Evolutionary conservation across 2,329 filamentous ascomycete genomes (phyloP), one percentile per base, ranked within the genome.

Genomic region (Fusarium buxicola): DNA sequence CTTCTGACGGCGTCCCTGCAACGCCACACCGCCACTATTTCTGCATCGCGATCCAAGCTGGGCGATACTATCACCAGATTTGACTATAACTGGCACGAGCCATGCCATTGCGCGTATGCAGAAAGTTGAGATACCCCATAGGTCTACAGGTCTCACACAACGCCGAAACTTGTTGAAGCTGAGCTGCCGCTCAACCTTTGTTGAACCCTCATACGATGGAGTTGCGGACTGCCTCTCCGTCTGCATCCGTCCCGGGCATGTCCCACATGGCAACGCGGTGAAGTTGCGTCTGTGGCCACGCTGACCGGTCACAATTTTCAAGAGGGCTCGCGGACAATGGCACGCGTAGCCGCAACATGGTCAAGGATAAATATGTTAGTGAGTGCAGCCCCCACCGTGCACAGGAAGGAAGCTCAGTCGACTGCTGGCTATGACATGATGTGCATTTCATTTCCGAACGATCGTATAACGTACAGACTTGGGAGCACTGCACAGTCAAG

Each of bases 1-100:
- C 55, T 46, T 31, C 30, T 38, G 25, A 41, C 16, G 43, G 36
- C 30, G 10, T 43, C 41, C 36, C 25, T 63, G 35, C 13, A 56
- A 50, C 49, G 58, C 58, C 58, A 66, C 62, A 49, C 48, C 45
- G 28, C 58, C 35, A 41, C 36, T 27, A 27, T 41, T 16, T 11
- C 13, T 50, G 28, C 30, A 21, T 21, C 21, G 21, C 21, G 6
- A 6, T 21, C 21, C 21, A 21, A 21, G 6, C 21, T 21, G 21
- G 21, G 21, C 21, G 21, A 21, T 21, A 21, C 21, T 21, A 21
- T 21, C 21, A 21, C 4, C 21, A 21, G 4, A 21, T 21, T 21
- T 21, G 21, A 21, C 21, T 21, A 21, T 21, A 21, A 21, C 21
- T 8, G 7, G 11, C 15, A 43, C 5, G 16, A 12, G 9, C 11